Conservation (phyloP, 2,329 filamentous ascomycete species). For the Botryotinia convoluta region DNA sequence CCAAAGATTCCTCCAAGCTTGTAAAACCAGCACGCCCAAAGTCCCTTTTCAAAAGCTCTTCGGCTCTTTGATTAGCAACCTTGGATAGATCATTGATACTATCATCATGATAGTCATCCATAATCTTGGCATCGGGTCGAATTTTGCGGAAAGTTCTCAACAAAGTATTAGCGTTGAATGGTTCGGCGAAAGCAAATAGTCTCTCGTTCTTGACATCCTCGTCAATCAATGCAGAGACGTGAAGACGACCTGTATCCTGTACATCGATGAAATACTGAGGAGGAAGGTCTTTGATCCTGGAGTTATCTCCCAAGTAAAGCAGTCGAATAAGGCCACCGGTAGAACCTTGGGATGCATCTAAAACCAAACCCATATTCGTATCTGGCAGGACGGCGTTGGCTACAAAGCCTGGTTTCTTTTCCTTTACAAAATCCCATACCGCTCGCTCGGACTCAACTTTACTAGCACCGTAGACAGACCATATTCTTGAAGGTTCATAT, state of each 20-base stretch:
- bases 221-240: conserved; percentile 36
- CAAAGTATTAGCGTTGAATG: conserved; percentile 24
- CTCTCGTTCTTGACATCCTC: conserved; percentile 33
- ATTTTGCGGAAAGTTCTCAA: conserved; percentile 32
- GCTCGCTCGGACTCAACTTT: conserved; percentile 42
- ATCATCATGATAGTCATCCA: conserved; percentile 28
- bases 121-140: conserved; percentile 30
- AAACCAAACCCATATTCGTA: conserved; percentile 23
- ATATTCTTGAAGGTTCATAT: conserved; percentile 29
- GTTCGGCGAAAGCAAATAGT: conserved; percentile 34
- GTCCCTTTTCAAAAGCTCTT: conserved; percentile 26
- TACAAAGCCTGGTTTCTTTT: conserved; percentile 36
- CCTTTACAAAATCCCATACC: conserved; percentile 42
- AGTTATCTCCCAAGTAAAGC: conserved; percentile 30
- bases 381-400: conserved; percentile 35
- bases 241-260: conserved; percentile 35
- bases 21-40: conserved; percentile 20
- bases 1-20: conserved; percentile 15
- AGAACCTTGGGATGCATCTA: conserved; percentile 24
- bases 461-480: conserved; percentile 41
- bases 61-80: conserved; percentile 27
- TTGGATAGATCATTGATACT: conserved; percentile 27
- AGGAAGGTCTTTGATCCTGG: not conserved
- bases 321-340: conserved; percentile 28
- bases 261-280: conserved; percentile 39